Conservation (phyloP, 768 basidiomycete genomes). For the Leccinum subgranulosum region DNA sequence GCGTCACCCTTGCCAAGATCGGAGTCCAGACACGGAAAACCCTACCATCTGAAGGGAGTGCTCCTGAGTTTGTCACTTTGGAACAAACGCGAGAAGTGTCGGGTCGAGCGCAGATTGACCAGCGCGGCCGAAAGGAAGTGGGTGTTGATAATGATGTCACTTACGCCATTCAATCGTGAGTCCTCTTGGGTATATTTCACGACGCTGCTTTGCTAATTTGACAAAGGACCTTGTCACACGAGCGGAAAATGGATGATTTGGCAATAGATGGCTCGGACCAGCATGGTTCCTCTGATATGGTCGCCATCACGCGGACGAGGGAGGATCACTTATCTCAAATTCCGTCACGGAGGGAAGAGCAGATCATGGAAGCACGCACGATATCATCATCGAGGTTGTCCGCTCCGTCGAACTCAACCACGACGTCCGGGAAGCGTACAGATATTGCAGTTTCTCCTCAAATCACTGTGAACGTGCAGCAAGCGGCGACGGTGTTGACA, state of each 20-base stretch:
- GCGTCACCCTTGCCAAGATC: not conserved
- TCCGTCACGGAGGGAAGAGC: not conserved
- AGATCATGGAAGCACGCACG: not conserved
- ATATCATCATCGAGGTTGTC: not conserved
- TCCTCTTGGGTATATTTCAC: not conserved
- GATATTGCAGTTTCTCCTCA: not conserved
- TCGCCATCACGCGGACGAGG: not conserved
- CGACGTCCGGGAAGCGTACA: not conserved
- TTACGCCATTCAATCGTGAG: constrained; percentile 1
- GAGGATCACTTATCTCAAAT: not conserved
- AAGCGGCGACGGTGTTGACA: not conserved
- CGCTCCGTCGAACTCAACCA: not conserved
- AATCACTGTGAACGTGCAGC: not conserved
- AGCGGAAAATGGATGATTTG: not conserved
- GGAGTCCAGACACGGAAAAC: not conserved
- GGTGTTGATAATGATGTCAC: not conserved
- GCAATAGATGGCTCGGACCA: not conserved
- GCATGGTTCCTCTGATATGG: not conserved
- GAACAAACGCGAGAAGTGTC: not conserved
- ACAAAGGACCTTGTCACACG: not conserved
- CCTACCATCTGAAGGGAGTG: not conserved
- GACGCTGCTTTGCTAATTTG: not conserved
- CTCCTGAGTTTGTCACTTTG: not conserved
- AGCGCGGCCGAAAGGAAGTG: not conserved
- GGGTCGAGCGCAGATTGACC: not conserved